Base-by-base conservation (phyloP, 2,329 filamentous ascomycete genomes). In the Botrytis fabae region DNA sequence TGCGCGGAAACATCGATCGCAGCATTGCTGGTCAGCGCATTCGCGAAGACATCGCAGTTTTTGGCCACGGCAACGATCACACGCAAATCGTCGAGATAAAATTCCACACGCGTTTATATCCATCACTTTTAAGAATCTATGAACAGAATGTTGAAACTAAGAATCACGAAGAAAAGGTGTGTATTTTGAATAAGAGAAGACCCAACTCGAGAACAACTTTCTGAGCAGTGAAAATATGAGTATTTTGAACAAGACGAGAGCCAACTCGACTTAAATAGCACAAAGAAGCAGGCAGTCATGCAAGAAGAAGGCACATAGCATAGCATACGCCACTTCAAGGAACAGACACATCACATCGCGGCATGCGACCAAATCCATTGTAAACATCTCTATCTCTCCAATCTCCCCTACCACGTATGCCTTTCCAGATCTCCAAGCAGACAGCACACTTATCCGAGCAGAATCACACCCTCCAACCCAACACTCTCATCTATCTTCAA, bases 31-130 rank as follows among this genome's bases (percentile, higher is more conserved):
- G 35, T 63, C 14, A 42, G 38, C 4, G 20, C n/a, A 12, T 63
- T 63, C 61, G 9, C 61, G 61, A 63, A 63, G 38, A 4, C 38
- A 63, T 42, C 38, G 61, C n/a, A 63, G 20, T 28, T 44, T 44
- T 38, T 63, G 61, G 20, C 38, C 38, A 25, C 61, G 38, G 61
- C 61, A 64, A 46, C 38, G 61, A 64, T 64, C 38, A 32, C 61
- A 64, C 6, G 61, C 61, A 32, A 28, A 46, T 6, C 38, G 14
- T 46, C 61, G 38, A 46, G 61, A 22, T 6, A 25, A 64, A 32
- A 46, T 40, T 46, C 40, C 40, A 46, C 25, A 9, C 5, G 40
- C 12, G 25, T 12, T 63, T 12, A 63, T 18, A n/a, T 63, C 25
- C 38, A 63, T 44, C 38, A 28, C 12, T 28, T 22, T 8, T 14